phyloP scores from a whole-genome alignment of 2,329 filamentous ascomycete genomes.

The Cadophora malorum region DNA sequence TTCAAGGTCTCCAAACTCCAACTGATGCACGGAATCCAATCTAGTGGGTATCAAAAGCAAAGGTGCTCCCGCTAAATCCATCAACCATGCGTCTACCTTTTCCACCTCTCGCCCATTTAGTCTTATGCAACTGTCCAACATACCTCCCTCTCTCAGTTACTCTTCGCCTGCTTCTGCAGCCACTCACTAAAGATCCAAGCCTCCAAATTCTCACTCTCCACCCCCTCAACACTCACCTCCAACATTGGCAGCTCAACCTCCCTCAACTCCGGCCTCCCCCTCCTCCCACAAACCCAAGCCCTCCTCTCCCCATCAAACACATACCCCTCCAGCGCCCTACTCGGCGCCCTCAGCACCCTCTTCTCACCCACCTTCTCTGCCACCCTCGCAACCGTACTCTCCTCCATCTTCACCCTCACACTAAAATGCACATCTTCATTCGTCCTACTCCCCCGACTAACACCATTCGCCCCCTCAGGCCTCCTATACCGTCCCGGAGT shows the following conservation, averaged over 20 bases:
- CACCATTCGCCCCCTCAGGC: background rate
- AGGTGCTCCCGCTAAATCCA: background rate
- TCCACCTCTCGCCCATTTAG: background rate
- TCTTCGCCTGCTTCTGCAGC: conserved; percentile 8
- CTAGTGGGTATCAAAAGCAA: conserved; percentile 3
- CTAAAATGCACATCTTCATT: conserved; percentile 14
- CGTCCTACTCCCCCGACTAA: background rate
- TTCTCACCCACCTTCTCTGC: background rate
- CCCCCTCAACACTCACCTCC: background rate
- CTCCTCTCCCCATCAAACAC: conserved; percentile 2
- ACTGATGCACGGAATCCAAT: background rate
- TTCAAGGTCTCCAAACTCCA: background rate
- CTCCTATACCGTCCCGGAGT: conserved; percentile 9
- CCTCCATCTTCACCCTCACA: conserved; percentile 14
- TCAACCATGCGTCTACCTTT: background rate
- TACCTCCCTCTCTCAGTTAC: background rate
- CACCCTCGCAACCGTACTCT: background rate
- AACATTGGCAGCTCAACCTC: background rate
- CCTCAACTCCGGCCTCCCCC: conserved; percentile 7
- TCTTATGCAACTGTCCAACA: background rate
- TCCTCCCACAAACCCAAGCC: conserved; percentile 3
- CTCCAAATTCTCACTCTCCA: conserved; percentile 11
- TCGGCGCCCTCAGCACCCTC: background rate
- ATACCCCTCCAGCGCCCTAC: conserved; percentile 5
- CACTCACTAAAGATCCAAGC: conserved; percentile 16